phyloP scores from a whole-genome alignment of 1,139 yeast genomes.

The Candida tropicalis region DNA sequence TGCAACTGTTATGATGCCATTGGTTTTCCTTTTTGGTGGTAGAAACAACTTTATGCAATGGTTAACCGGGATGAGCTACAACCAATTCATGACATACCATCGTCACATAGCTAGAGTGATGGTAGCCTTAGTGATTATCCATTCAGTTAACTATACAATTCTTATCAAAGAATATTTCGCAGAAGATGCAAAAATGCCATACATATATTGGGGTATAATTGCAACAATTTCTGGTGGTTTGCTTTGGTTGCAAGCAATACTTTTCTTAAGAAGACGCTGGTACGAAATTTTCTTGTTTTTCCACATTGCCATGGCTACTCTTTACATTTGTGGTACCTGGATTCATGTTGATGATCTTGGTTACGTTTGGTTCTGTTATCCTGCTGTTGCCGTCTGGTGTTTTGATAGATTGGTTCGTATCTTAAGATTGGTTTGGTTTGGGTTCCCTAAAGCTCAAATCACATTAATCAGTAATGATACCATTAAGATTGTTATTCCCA shows the following conservation, averaged over 20 bases:
- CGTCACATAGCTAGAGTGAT: conserved; percentile 41
- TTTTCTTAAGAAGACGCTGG: conserved; percentile 40
- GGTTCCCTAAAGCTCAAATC: conserved; percentile 39
- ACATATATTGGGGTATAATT: conserved; percentile 32
- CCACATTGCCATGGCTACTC: conserved; percentile 43
- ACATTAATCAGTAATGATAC: conserved; percentile 39
- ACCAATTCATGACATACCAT: conserved; percentile 39
- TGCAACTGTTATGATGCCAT: conserved; percentile 32
- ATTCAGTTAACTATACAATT: conserved; percentile 27
- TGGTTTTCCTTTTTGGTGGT: conserved; percentile 23
- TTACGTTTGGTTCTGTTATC: conserved; percentile 39
- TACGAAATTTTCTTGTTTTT: conserved; percentile 45
- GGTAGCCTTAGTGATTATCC: conserved; percentile 31
- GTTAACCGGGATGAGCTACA: conserved; percentile 40
- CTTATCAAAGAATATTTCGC: conserved; percentile 8
- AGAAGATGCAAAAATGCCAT: conserved; percentile 21
- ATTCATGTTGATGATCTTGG: conserved; percentile 43
- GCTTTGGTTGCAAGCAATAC: conserved; percentile 39
- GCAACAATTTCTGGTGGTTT: conserved; percentile 37
- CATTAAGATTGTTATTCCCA: conserved; percentile 41
- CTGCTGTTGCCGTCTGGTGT: conserved; percentile 44
- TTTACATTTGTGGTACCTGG: conserved; percentile 46
- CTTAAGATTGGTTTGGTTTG: conserved; percentile 35
- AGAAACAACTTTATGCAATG: conserved; percentile 46
- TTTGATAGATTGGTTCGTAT: conserved; percentile 44